Evolutionary conservation across 2,329 filamentous ascomycete species (phyloP).

Genomic region (Zymoseptoria ardabiliae): DNA sequence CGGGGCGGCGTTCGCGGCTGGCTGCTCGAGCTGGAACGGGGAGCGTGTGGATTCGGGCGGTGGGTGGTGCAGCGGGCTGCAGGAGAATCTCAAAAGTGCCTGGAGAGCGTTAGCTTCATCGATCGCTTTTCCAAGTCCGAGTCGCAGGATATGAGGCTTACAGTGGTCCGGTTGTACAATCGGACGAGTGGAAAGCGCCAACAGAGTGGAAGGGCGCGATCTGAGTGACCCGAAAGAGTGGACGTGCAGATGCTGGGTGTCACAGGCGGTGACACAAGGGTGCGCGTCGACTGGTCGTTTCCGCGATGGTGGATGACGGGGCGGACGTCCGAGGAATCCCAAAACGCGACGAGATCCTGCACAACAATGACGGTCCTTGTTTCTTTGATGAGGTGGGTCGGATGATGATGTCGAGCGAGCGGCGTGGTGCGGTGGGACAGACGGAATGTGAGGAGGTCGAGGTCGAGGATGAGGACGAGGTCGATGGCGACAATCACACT

Average conservation of each 20-base stretch:
- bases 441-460: neutral
- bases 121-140: slow-evolving; percentile 30
- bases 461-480: neutral
- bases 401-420: neutral
- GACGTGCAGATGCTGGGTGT: slow-evolving; percentile 43
- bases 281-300: slow-evolving; percentile 19
- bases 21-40: slow-evolving; percentile 14
- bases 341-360: neutral
- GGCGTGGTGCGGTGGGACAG: neutral
- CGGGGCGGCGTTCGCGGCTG: slow-evolving; percentile 19
- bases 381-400: neutral
- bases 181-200: slow-evolving; percentile 31
- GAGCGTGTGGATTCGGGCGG: slow-evolving; percentile 20
- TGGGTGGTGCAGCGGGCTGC: slow-evolving; percentile 38
- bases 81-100: slow-evolving; percentile 37
- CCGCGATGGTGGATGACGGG: slow-evolving; percentile 27
- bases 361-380: slow-evolving; percentile 1
- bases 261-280: slow-evolving; percentile 28
- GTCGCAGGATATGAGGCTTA: slow-evolving; percentile 35
- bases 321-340: slow-evolving; percentile 28
- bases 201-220: slow-evolving; percentile 30
- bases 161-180: slow-evolving; percentile 22
- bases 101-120: slow-evolving; percentile 34
- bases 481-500: neutral
- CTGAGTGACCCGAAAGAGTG: slow-evolving; percentile 37